Percentiles rank a stretch among this genome's conserved stretches.
These are phyloP conservation scores for Spathaspora passalidarum DNA, from an alignment of 805 yeast species.

Conservation along the genomic window DNA sequence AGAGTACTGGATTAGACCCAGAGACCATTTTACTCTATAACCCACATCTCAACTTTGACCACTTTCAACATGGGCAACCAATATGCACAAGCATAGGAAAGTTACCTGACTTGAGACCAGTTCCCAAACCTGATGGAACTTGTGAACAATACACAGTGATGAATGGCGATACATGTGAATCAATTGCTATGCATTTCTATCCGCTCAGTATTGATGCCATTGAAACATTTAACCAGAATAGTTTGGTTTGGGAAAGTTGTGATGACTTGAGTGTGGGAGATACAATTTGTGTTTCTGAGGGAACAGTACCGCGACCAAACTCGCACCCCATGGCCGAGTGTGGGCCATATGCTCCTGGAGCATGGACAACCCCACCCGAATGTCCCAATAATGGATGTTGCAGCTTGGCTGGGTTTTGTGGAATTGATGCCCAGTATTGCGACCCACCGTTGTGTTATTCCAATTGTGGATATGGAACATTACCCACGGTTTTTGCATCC, in stretches of 20 bases:
- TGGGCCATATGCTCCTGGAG: slow-evolving; percentile 19
- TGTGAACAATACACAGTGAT: slow-evolving; percentile 12
- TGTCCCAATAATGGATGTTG: slow-evolving; percentile 21
- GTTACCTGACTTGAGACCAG: slow-evolving; percentile 9
- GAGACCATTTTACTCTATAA: slow-evolving; percentile 10
- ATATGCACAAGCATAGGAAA: slow-evolving; percentile 10
- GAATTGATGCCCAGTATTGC: slow-evolving; percentile 14
- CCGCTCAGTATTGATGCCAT: slow-evolving; percentile 9
- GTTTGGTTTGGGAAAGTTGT: slow-evolving; percentile 17
- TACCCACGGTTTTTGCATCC: slow-evolving; percentile 11
- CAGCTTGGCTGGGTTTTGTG: slow-evolving; percentile 12
- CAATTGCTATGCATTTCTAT: slow-evolving; percentile 8
- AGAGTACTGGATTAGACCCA: slow-evolving; percentile 9
- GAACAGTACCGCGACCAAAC: slow-evolving; percentile 16
- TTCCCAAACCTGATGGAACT: slow-evolving; percentile 14
- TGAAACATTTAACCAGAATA: slow-evolving; percentile 11
- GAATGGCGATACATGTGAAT: slow-evolving; percentile 14
- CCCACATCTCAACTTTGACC: slow-evolving; percentile 7
- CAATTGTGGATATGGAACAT: slow-evolving; percentile 17
- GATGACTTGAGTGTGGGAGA: slow-evolving; percentile 5
- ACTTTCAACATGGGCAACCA: slow-evolving; percentile 9
- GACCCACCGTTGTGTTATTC: slow-evolving; percentile 13
- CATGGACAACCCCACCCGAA: slow-evolving; percentile 9
- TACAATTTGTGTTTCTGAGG: slow-evolving; percentile 14
- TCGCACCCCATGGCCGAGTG: slow-evolving; percentile 14